Evolutionary conservation across 371 early-diverging fungal species (phyloP).

Genomic region (Apophysomyces trapeziformis): DNA sequence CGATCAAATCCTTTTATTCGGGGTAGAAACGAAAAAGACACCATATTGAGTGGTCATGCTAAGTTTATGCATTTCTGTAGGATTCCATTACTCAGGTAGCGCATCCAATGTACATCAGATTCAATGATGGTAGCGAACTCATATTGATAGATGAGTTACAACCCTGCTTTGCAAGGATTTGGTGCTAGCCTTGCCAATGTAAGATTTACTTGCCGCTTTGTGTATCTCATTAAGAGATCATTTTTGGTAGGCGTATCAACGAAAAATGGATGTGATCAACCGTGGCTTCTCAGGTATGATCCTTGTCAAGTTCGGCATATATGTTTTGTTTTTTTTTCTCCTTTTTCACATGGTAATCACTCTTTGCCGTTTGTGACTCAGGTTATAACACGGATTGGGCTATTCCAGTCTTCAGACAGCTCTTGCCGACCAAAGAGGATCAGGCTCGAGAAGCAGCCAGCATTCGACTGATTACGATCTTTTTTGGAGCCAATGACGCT

Average conservation of each 20-base stretch:
- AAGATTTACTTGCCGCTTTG: constrained; percentile 13
- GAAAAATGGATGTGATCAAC: constrained; percentile 80
- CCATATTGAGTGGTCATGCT: neutral
- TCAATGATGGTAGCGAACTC: neutral
- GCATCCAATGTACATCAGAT: neutral
- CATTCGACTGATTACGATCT: constrained; percentile 69
- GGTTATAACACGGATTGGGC: constrained; percentile 81
- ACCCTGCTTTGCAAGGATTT: constrained; percentile 68
- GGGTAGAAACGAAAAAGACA: constrained; percentile 14
- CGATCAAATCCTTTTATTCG: constrained; percentile 30
- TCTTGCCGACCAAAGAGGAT: constrained; percentile 50
- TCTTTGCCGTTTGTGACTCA: constrained; percentile 16
- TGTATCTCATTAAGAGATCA: neutral
- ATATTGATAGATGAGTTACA: constrained; percentile 58
- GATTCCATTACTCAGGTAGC: constrained; percentile 79
- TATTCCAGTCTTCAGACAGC: constrained; percentile 57
- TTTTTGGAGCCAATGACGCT: constrained; percentile 89
- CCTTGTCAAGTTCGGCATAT: neutral
- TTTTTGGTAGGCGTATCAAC: constrained; percentile 56
- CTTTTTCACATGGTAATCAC: neutral
- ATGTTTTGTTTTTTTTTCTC: neutral
- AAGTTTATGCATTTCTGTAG: constrained; percentile 42
- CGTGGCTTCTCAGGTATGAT: constrained; percentile 74
- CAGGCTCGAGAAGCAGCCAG: constrained; percentile 36
- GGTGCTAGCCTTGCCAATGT: constrained; percentile 67